Evolutionary conservation across 257 asterid species (phyloP).

Genomic region (Penstemon newberryi): DNA sequence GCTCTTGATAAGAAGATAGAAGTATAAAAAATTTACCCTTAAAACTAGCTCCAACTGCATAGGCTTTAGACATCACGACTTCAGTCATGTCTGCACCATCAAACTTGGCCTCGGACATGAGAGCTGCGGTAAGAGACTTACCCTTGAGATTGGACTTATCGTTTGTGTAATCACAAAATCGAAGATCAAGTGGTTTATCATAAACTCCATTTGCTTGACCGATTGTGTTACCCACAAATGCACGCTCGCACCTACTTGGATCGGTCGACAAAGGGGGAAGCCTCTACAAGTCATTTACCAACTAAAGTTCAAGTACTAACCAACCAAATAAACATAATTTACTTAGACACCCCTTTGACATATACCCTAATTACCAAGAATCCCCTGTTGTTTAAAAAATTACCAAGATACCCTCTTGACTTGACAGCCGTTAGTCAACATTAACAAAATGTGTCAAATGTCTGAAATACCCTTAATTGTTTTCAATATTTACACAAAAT

Average conservation of each 20-base stretch:
- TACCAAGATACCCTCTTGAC: too few species aligned
- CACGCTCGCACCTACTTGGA: conserved; percentile 81
- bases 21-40: conserved; percentile 45
- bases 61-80: conserved; percentile 91
- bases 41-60: conserved; percentile 90
- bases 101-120: conserved; percentile 88
- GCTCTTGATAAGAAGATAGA: too few species aligned
- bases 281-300: conserved; percentile 54
- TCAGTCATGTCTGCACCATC: conserved; percentile 95
- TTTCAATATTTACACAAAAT: too few species aligned
- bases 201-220: conserved; percentile 97
- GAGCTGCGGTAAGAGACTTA: conserved; percentile 82
- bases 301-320: background rate
- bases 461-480: too few species aligned
- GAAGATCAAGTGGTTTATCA: conserved; percentile 90
- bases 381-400: too few species aligned
- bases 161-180: conserved; percentile 84
- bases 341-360: too few species aligned
- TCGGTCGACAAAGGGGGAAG: conserved; percentile 86
- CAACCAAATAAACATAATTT: background rate
- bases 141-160: conserved; percentile 90
- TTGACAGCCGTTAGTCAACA: too few species aligned
- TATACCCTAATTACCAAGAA: too few species aligned
- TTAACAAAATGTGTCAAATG: too few species aligned
- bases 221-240: conserved; percentile 82